Evolutionary conservation across 495 filamentous ascomycete genomes (phyloP).

Genomic region (Durotheca rogersii): DNA sequence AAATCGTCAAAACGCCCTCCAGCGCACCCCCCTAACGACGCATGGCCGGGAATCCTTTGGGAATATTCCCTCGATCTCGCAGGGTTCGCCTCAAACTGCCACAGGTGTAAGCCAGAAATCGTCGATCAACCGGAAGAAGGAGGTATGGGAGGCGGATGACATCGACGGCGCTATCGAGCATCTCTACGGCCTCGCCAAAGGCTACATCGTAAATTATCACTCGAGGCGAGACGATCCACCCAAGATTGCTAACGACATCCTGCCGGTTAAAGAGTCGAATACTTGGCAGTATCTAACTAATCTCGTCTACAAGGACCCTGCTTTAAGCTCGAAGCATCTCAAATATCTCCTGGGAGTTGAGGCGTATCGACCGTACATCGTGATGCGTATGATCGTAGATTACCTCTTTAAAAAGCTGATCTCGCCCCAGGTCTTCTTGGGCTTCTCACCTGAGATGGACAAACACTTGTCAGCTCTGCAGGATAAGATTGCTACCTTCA

Average conservation of each 20-base stretch:
- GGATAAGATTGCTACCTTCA: constrained; percentile 1
- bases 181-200: constrained; percentile 6
- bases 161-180: constrained; percentile 5
- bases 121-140: constrained; percentile 1
- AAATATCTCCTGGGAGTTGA: constrained; percentile 1
- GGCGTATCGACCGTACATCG: constrained; percentile 10
- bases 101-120: background rate
- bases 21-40: no score
- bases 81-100: background rate
- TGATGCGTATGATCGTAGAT: constrained; percentile 15
- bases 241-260: background rate
- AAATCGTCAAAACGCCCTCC: no score
- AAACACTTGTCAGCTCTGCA: constrained; percentile 10
- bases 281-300: constrained; percentile 19
- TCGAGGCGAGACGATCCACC: background rate
- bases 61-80: no score
- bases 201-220: constrained; percentile 20
- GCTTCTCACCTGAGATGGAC: constrained; percentile 4
- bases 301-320: background rate
- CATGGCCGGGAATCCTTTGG: no score
- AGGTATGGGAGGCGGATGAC: constrained; percentile 1
- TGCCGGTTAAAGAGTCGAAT: background rate
- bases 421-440: constrained; percentile 16
- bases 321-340: constrained; percentile 5
- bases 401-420: constrained; percentile 24